These are phyloP conservation scores for Ensete glaucum DNA, from an alignment of 176 grass and related monocot genomes.

Conservation along the genomic window DNA sequence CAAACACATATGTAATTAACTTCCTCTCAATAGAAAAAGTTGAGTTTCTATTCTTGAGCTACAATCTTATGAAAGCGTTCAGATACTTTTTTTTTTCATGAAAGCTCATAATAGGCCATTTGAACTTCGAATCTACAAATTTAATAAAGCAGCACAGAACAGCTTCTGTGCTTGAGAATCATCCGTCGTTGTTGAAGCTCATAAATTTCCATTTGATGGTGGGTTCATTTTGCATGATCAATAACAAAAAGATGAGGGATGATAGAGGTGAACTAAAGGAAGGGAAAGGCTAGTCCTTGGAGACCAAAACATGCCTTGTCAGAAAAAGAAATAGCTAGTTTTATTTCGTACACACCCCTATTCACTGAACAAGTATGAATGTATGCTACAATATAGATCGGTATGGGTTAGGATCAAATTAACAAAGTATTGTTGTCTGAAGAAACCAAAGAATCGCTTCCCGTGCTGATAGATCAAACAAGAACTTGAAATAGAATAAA, in stretches of 20 bases:
- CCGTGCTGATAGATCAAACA: too few species aligned
- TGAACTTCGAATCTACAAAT: not conserved
- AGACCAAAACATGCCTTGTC: not conserved
- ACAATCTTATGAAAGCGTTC: too few species aligned
- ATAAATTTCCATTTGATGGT: not conserved
- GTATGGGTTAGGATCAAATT: too few species aligned
- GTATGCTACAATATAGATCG: not conserved
- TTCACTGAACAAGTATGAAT: not conserved
- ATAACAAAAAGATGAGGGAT: not conserved
- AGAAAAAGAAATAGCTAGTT: not conserved
- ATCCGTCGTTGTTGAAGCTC: not conserved
- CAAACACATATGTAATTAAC: not conserved
- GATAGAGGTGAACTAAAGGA: not conserved
- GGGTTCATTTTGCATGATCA: not conserved
- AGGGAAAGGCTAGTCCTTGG: not conserved
- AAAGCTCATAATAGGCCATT: not conserved
- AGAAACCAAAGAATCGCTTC: too few species aligned
- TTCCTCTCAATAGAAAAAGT: too few species aligned
- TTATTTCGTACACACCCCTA: not conserved
- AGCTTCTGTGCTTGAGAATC: not conserved
- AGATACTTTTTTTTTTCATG: too few species aligned
- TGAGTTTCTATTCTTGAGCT: too few species aligned
- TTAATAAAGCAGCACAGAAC: not conserved
- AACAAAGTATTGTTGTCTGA: too few species aligned
- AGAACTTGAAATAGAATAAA: not conserved